Conservation (phyloP, 2,329 filamentous ascomycete species). For the Chaetothyriales sp. region DNA sequence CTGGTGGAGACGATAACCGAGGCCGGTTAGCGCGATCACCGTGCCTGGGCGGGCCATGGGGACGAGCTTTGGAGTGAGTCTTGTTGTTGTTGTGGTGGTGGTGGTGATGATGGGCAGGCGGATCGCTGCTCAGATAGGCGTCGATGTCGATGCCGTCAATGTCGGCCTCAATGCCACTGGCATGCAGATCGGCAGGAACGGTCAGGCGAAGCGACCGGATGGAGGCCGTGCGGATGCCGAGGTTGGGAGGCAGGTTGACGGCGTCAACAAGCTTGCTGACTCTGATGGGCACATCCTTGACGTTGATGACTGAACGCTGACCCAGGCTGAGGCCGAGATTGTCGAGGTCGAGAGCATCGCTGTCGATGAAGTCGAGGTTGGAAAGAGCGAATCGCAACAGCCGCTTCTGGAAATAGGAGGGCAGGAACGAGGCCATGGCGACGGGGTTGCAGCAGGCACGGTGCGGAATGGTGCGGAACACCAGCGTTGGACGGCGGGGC, state of each 20-base stretch:
- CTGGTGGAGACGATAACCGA: constrained; percentile 8
- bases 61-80: constrained; percentile 31
- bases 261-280: constrained; percentile 12
- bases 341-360: constrained; percentile 71
- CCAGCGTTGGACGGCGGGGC: not conserved
- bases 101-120: not conserved
- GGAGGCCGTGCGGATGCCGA: constrained; percentile 38
- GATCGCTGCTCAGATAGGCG: constrained; percentile 5
- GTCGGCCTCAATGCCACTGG: constrained; percentile 68
- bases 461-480: not conserved
- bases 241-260: constrained; percentile 18
- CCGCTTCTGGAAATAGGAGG: constrained; percentile 71
- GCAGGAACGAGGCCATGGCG: constrained; percentile 60
- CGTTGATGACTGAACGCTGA: constrained; percentile 67
- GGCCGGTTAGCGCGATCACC: constrained; percentile 17
- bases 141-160: constrained; percentile 63
- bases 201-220: constrained; percentile 66
- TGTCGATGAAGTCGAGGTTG: constrained; percentile 73
- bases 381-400: constrained; percentile 76
- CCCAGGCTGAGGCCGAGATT: constrained; percentile 75
- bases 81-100: too few relatives aligned
- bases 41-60: constrained; percentile 24
- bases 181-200: constrained; percentile 77
- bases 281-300: constrained; percentile 59
- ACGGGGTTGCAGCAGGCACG: not conserved